A percentile compares a stretch with the other conserved stretches of the same genome.
phyloP scores from a whole-genome alignment of 2,329 filamentous ascomycete species.

The Fusarium graminum region DNA sequence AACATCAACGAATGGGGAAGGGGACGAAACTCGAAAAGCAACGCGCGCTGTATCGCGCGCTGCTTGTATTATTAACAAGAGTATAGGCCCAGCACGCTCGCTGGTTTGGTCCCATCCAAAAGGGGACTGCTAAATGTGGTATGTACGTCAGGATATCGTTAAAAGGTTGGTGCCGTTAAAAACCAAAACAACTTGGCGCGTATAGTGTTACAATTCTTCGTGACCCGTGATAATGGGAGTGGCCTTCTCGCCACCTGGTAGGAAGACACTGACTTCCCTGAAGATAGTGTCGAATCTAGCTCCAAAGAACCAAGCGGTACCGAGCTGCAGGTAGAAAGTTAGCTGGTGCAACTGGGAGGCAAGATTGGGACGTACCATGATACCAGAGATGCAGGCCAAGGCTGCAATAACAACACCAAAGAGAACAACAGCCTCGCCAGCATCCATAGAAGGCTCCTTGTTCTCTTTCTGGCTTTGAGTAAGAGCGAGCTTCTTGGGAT shows the following conservation, averaged over 20 bases:
- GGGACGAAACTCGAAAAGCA: conserved; percentile 34
- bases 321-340: conserved; percentile 67
- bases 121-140: conserved; percentile 37
- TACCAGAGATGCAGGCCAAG: conserved; percentile 76
- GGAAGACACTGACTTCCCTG: conserved; percentile 44
- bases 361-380: conserved; percentile 77
- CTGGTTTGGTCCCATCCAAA: conserved; percentile 26
- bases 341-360: not conserved
- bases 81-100: conserved; percentile 39
- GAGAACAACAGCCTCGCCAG: conserved; percentile 75
- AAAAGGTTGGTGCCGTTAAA: conserved; percentile 39
- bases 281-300: conserved; percentile 77
- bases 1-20: conserved; percentile 9
- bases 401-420: conserved; percentile 74
- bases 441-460: conserved; percentile 62
- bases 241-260: conserved; percentile 43
- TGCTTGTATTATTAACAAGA: conserved; percentile 48
- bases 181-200: conserved; percentile 35
- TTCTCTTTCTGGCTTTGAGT: conserved; percentile 55
- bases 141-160: conserved; percentile 51
- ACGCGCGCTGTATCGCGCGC: conserved; percentile 33
- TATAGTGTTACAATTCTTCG: conserved; percentile 54
- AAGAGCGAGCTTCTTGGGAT: conserved; percentile 70
- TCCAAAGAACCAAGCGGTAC: conserved; percentile 81
- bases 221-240: conserved; percentile 48